These are phyloP conservation scores for Blastosporella zonata DNA, from an alignment of 1,284 basidiomycete species.

Conservation along the genomic window DNA sequence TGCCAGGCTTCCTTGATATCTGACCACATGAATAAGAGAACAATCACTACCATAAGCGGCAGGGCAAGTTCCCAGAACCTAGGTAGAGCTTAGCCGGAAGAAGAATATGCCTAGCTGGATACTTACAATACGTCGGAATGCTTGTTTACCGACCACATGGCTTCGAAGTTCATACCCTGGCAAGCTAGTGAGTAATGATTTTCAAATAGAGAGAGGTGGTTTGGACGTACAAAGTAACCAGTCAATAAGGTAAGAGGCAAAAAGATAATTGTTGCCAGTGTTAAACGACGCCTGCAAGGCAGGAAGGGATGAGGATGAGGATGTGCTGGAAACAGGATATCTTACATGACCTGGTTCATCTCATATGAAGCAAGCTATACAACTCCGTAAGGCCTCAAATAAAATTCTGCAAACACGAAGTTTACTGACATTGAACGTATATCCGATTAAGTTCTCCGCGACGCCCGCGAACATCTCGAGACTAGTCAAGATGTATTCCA, in stretches of 20 bases:
- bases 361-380: conserved; percentile 54
- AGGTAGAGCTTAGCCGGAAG: not conserved
- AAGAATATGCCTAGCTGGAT: not conserved
- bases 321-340: conserved; percentile 1
- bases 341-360: conserved; percentile 59
- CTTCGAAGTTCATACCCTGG: conserved; percentile 26
- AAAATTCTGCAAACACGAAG: not conserved
- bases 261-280: conserved; percentile 64
- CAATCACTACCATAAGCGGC: conserved; percentile 22
- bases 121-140: conserved; percentile 23
- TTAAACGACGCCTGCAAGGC: conserved; percentile 46
- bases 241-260: conserved; percentile 66
- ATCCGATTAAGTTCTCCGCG: conserved; percentile 67
- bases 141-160: conserved; percentile 19
- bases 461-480: conserved; percentile 68
- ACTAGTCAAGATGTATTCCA: conserved; percentile 63
- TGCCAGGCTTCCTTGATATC: conserved; percentile 18
- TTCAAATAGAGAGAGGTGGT: not conserved
- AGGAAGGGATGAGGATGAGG: not conserved
- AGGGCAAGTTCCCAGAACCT: conserved; percentile 26
- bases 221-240: conserved; percentile 62
- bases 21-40: conserved; percentile 21
- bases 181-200: not conserved
- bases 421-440: conserved; percentile 55
- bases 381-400: not conserved